Evolutionary conservation across 2,329 filamentous ascomycete genomes (phyloP).

Genomic region (Xylaria digitata): DNA sequence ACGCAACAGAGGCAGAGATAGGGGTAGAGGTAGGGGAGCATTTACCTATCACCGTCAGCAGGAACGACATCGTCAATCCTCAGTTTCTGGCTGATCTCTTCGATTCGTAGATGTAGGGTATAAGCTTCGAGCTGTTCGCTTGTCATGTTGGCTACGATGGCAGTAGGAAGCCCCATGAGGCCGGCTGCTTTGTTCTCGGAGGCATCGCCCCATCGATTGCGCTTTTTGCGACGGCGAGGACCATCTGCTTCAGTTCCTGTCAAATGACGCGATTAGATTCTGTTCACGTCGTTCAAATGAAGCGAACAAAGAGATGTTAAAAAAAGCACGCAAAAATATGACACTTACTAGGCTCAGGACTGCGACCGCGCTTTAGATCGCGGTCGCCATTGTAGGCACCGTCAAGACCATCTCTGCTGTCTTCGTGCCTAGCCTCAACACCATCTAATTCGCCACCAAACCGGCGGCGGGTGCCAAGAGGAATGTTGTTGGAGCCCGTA

Average conservation of each 20-base stretch:
- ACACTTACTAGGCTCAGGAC: constrained; percentile 80
- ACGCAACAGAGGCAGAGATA: neutral
- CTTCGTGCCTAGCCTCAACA: constrained; percentile 48
- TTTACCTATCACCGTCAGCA: constrained; percentile 91
- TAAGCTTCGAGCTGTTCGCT: constrained; percentile 98
- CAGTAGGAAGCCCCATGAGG: constrained; percentile 95
- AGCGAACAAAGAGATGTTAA: constrained; percentile 4
- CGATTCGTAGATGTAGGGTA: constrained; percentile 93
- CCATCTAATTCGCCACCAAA: constrained; percentile 73
- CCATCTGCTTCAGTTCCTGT: constrained; percentile 74
- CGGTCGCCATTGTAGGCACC: constrained; percentile 58
- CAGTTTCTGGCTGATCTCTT: constrained; percentile 99
- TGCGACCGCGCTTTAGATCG: constrained; percentile 87
- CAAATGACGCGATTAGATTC: constrained; percentile 33
- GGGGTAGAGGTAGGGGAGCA: neutral
- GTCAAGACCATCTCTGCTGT: constrained; percentile 42
- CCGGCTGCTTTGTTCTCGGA: constrained; percentile 98
- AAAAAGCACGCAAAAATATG: neutral
- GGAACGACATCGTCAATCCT: constrained; percentile 99
- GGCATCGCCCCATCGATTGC: constrained; percentile 97
- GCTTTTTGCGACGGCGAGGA: constrained; percentile 92
- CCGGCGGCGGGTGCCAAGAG: constrained; percentile 84
- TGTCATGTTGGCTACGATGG: constrained; percentile 97
- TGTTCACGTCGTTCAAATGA: constrained; percentile 28
- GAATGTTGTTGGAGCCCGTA: constrained; percentile 98